Percentiles rank a stretch among this genome's conserved stretches.
Evolutionary conservation across 2,329 filamentous ascomycete species (phyloP).

Genomic region (Verruconis gallopava): DNA sequence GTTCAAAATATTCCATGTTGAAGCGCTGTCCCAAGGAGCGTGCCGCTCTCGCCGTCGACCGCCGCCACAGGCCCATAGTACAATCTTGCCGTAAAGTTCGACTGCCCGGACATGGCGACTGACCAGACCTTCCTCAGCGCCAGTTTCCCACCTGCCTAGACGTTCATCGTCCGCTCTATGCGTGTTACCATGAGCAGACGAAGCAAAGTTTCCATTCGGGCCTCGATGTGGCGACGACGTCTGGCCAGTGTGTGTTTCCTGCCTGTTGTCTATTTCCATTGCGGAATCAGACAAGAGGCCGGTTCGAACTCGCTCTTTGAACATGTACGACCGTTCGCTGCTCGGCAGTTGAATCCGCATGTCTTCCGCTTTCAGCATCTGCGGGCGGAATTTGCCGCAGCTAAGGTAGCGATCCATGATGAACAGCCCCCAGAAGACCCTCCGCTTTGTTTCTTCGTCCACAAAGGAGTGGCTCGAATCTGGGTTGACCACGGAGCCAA

Average conservation of each 20-base stretch:
- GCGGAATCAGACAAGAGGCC: conserved; percentile 32
- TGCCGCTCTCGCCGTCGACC: conserved; percentile 36
- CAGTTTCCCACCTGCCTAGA: conserved; percentile 40
- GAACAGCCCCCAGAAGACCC: conserved; percentile 64
- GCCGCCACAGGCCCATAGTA: conserved; percentile 18
- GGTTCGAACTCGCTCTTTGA: conserved; percentile 45
- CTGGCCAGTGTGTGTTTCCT: conserved; percentile 9
- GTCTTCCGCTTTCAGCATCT: conserved; percentile 46
- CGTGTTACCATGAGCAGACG: no score
- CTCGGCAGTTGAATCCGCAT: conserved; percentile 55
- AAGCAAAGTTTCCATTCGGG: conserved; percentile 39
- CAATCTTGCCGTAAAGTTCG: neutral
- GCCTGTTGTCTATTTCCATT: neutral
- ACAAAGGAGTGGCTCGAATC: conserved; percentile 34
- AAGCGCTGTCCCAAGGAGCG: conserved; percentile 47
- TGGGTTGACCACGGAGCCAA: conserved; percentile 20
- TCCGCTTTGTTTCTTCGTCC: conserved; percentile 49
- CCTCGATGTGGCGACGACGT: conserved; percentile 36
- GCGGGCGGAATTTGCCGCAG: conserved; percentile 48
- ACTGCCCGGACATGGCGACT: conserved; percentile 41
- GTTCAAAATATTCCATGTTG: conserved; percentile 42
- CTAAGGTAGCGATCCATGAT: conserved; percentile 58
- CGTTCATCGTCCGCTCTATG: conserved; percentile 36
- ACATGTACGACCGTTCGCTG: conserved; percentile 51
- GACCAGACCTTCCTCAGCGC: conserved; percentile 42